Evolutionary conservation across 1,284 basidiomycete genomes (phyloP).

Genomic region (Entoloma clypeatum): DNA sequence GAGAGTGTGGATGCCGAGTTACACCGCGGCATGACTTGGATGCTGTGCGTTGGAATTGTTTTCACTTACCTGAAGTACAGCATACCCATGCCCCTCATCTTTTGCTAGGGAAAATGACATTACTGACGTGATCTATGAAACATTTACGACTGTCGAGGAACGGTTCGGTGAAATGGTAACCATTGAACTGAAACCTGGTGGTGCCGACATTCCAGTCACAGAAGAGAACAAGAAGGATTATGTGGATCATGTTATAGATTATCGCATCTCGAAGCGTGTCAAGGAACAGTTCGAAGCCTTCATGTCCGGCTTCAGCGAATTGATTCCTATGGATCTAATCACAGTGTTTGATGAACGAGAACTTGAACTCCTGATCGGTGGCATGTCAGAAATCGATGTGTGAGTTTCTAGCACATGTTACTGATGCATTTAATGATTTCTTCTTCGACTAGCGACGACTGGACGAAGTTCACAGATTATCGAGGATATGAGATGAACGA

Average conservation of each 20-base stretch:
- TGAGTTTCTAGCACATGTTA: conserved; percentile 35
- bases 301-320: conserved; percentile 92
- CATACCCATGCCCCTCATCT: background rate
- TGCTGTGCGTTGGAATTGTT: conserved; percentile 55
- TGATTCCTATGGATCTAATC: conserved; percentile 91
- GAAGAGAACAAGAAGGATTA: conserved; percentile 97
- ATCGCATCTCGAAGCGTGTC: conserved; percentile 88
- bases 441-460: conserved; percentile 52
- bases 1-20: conserved; percentile 88
- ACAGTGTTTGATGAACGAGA: conserved; percentile 96
- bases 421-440: conserved; percentile 6
- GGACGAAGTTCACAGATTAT: conserved; percentile 77
- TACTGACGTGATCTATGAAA: conserved; percentile 87
- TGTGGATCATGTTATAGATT: conserved; percentile 85
- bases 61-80: conserved; percentile 1
- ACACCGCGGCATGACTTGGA: conserved; percentile 89
- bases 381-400: conserved; percentile 95
- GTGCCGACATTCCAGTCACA: conserved; percentile 78
- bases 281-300: conserved; percentile 96
- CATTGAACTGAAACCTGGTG: conserved; percentile 82
- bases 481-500: conserved; percentile 73
- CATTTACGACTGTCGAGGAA: conserved; percentile 88
- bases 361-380: conserved; percentile 88
- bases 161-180: conserved; percentile 93
- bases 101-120: conserved; percentile 76